Base-by-base conservation (phyloP, 345 rosid genomes). In the Streptanthus diversifolius region DNA sequence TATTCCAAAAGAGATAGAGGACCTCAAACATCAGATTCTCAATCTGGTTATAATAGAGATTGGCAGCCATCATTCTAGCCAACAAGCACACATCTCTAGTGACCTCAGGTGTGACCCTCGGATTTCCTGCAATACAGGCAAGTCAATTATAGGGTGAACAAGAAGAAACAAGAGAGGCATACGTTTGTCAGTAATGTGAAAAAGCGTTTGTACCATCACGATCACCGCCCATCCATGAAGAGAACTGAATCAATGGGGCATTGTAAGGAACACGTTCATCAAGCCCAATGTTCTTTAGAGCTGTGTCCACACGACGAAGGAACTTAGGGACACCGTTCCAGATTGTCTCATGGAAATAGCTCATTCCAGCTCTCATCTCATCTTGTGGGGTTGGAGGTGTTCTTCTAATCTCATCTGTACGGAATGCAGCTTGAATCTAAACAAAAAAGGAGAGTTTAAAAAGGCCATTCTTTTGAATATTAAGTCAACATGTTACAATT, bases 161-260 rank as follows among this genome's bases (percentile, higher is more conserved):
- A 54, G 5, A 51, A 15, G 30, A 60, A 70, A 53, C 17, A 53
- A 44, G 21, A 53, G 47, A 33, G 60, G 41, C 25, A 53, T 47
- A 62, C 6, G 6, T 2, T 32, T 18, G 13, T 14, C 5, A 39
- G 39, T 43, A 33, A 44, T 48, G 17, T 2, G 27, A 35, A 51
- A 27, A 33, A 19, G 25, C 0, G 25, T 3, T 0, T 40, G 17
- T 82, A 95, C 99, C 99, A 81, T 95, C 99, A 66, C 98, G 99
- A 76, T 95, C 98, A 45, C 99, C 99, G 19, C 99, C 99, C 99
- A 95, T 95, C 99, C 98, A 95, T 15, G 99, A 95, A 61, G 99
- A 92, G 81, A 95, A 95, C 56, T 95, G 99, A 71, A 95, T 95
- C 24, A 95, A 85, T 19, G 99, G 99, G 4, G 98, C 99, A 80